Percentiles rank a stretch among this genome's conserved stretches.
phyloP scores from a whole-genome alignment of 2,329 filamentous ascomycete genomes.

The Mollisiaceae sp. region DNA sequence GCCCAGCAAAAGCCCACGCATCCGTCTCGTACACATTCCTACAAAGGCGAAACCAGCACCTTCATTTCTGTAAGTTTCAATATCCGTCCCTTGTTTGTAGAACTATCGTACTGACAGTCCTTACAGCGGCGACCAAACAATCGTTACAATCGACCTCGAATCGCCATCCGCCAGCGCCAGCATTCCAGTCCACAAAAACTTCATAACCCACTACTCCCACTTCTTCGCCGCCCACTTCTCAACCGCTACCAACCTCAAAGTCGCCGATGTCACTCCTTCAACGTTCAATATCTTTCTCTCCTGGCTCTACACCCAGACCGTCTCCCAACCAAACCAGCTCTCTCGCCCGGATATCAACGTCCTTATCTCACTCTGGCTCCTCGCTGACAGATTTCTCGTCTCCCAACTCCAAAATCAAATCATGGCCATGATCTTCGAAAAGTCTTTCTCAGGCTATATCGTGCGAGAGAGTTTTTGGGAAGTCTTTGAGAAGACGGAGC shows the following conservation, averaged over 20 bases:
- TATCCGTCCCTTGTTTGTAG: background rate
- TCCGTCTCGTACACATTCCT: slow-evolving; percentile 1
- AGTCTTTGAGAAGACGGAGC: background rate
- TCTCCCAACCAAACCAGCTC: background rate
- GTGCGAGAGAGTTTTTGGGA: slow-evolving; percentile 1
- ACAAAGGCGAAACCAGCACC: background rate
- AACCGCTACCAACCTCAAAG: background rate
- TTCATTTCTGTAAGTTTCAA: slow-evolving; percentile 7
- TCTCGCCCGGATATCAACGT: background rate
- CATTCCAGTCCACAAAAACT: slow-evolving; percentile 4
- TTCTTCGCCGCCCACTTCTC: background rate
- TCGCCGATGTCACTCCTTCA: background rate
- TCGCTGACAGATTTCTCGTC: background rate
- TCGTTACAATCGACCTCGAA: slow-evolving; percentile 3
- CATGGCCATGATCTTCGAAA: background rate
- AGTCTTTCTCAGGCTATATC: background rate
- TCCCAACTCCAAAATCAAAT: slow-evolving; percentile 3
- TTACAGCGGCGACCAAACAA: background rate
- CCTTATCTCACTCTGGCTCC: slow-evolving; percentile 7
- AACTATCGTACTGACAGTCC: background rate
- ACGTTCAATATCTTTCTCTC: background rate
- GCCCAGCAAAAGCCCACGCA: slow-evolving; percentile 5
- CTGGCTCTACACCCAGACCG: background rate
- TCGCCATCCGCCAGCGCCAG: background rate
- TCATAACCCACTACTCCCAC: background rate